Base-by-base conservation (phyloP, 352 stramenopile species). In the Saprolegnia parasitica region DNA sequence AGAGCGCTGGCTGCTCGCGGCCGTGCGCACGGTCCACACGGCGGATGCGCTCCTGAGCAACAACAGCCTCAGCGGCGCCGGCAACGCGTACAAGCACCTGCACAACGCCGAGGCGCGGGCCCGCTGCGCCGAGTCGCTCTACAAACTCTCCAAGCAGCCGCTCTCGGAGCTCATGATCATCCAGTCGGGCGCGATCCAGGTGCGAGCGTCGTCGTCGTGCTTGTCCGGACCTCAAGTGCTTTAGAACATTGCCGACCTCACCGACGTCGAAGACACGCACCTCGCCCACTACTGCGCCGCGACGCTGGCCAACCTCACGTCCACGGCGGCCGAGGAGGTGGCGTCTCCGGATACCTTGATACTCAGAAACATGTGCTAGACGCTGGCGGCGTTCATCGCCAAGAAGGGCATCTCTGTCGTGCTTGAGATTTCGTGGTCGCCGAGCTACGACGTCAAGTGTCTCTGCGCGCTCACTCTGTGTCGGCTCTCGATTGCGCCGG, bases 91-190 rank as follows among this genome's bases (percentile, higher is more conserved):
- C 11, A 50, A 73, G 0, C 21, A 63, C 11, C 62, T 73, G 0
- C 39, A 83, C 10, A 90, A 93, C 65, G 29, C 89, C 1, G 81
- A 81, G 26, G 81, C 80, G 0, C 76, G 83, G 9, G 57, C 88
- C 1, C 84, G 77, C n/a, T 93, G 86, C 62, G 83, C 82, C 1
- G 76, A 79, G 21, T 93, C 86, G 11, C 72, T 93, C 0, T 93
- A 91, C 75, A 93, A 93, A 55, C 71, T 93, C 0, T 93, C 83
- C 4, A 90, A 85, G 18, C 82, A 91, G 58, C 13, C 29, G 8
- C 78, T 76, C 0, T 78, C 65, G 16, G 86, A 93, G 40, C 46
- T 79, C 5, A 73, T 78, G 5, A 90, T 93, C 66, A 86, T 93
- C 32, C 40, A 75, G 1, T 81, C 81, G 18, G 84, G 81, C 0